phyloP scores from a whole-genome alignment of 1,139 yeast species.

The Pichia norvegensis region DNA sequence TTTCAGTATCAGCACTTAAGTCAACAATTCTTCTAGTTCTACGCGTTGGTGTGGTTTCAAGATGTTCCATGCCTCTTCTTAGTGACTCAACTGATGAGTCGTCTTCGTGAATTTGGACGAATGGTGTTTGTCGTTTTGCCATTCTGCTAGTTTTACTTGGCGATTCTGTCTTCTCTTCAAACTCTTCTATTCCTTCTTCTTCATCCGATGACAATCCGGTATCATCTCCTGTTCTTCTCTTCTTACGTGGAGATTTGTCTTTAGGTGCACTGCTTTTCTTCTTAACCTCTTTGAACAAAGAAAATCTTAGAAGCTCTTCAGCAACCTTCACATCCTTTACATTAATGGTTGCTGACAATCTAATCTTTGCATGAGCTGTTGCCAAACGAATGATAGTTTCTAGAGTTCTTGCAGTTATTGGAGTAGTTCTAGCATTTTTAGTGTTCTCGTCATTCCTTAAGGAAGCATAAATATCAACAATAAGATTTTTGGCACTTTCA shows the following conservation, averaged over 20 bases:
- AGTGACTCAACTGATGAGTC: constrained; percentile 17
- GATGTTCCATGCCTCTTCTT: constrained; percentile 20
- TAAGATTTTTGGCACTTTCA: constrained; percentile 69
- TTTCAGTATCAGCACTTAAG: background rate
- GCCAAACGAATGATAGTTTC: constrained; percentile 93
- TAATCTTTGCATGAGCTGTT: constrained; percentile 94
- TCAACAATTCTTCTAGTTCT: background rate
- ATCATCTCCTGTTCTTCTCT: constrained; percentile 20
- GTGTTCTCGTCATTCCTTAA: constrained; percentile 76
- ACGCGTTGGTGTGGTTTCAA: constrained; percentile 12
- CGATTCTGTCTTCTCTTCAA: background rate
- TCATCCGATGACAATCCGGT: constrained; percentile 13
- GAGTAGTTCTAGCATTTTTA: constrained; percentile 78
- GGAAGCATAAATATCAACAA: constrained; percentile 71
- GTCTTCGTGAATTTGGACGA: constrained; percentile 21
- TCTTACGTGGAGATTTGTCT: constrained; percentile 23
- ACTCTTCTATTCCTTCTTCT: constrained; percentile 8
- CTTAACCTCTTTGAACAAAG: constrained; percentile 68
- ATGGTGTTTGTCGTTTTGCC: constrained; percentile 5
- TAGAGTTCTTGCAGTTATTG: constrained; percentile 95
- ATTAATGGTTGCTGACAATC: constrained; percentile 70
- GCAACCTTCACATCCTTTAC: constrained; percentile 81
- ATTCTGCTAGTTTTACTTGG: background rate
- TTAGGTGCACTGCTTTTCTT: constrained; percentile 21
- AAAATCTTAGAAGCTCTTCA: constrained; percentile 73